Conservation (phyloP, 2,329 filamentous ascomycete species). For the Gaeumannomyces tritici region DNA sequence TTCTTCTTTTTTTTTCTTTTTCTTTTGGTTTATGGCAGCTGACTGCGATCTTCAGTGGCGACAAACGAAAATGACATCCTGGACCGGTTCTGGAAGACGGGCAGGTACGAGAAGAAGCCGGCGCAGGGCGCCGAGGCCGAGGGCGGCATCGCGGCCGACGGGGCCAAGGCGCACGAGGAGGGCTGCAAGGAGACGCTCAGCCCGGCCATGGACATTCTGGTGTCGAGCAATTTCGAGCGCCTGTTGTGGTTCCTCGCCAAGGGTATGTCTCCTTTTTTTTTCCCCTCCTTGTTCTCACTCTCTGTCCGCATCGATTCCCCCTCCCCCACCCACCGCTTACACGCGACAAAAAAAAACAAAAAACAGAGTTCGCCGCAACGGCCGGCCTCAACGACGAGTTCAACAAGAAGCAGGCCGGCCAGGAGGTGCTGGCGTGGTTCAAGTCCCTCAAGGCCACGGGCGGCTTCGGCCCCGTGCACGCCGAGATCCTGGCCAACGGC, state of each 20-base stretch:
- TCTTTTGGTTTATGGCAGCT: not conserved
- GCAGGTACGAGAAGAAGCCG: slow-evolving; percentile 79
- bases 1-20: no score
- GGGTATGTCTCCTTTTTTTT: slow-evolving; percentile 9
- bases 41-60: slow-evolving; percentile 43
- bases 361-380: slow-evolving; percentile 44
- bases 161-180: slow-evolving; percentile 53
- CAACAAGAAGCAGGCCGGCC: slow-evolving; percentile 60
- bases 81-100: slow-evolving; percentile 86
- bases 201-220: slow-evolving; percentile 96
- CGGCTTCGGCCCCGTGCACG: slow-evolving; percentile 69
- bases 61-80: slow-evolving; percentile 98
- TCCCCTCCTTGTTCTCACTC: no score
- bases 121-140: slow-evolving; percentile 46
- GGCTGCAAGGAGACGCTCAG: slow-evolving; percentile 86
- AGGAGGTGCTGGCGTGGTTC: slow-evolving; percentile 72
- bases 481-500: slow-evolving; percentile 61
- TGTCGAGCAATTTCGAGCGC: slow-evolving; percentile 93
- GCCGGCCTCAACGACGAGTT: slow-evolving; percentile 54
- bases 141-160: slow-evolving; percentile 53
- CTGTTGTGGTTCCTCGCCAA: slow-evolving; percentile 89
- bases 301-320: not conserved
- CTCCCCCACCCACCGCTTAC: not conserved
- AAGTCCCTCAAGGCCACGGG: slow-evolving; percentile 70
- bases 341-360: not conserved